Conservation (phyloP, 768 basidiomycete species). For the Collybiopsis luxurians region DNA sequence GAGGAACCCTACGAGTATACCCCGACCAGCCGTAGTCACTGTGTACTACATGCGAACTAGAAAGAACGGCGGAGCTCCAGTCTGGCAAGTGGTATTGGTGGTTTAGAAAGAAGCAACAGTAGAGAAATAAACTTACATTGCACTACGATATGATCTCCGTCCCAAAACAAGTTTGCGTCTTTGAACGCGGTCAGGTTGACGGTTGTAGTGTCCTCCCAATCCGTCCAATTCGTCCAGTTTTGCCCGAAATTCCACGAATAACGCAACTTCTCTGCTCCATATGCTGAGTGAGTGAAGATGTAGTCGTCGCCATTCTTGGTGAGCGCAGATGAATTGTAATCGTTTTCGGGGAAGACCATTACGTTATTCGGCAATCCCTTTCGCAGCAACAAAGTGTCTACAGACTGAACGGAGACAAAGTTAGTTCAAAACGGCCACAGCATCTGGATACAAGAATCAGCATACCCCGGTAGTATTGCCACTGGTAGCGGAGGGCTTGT, state of each 20-base stretch:
- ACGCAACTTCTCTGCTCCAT: constrained; percentile 84
- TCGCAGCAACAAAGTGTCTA: constrained; percentile 76
- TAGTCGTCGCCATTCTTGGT: constrained; percentile 61
- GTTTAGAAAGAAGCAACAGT: not conserved
- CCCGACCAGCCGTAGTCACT: constrained; percentile 65
- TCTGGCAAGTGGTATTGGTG: constrained; percentile 39
- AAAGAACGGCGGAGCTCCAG: constrained; percentile 69
- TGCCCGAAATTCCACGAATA: constrained; percentile 86
- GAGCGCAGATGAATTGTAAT: constrained; percentile 70
- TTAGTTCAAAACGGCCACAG: constrained; percentile 7
- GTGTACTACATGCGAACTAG: constrained; percentile 68
- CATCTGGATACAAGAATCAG: constrained; percentile 14
- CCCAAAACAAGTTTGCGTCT: constrained; percentile 61
- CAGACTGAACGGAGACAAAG: constrained; percentile 34
- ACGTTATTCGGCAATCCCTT: constrained; percentile 75
- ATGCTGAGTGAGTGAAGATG: constrained; percentile 77
- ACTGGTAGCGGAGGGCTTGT: constrained; percentile 45
- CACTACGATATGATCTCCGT: constrained; percentile 80
- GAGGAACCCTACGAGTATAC: constrained; percentile 73
- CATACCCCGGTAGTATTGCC: constrained; percentile 57
- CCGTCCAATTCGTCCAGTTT: constrained; percentile 79
- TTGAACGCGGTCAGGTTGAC: constrained; percentile 60
- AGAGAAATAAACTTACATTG: constrained; percentile 60
- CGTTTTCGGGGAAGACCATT: constrained; percentile 86
- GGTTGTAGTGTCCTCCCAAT: constrained; percentile 71